A percentile compares a stretch with the other conserved stretches of the same genome.
Evolutionary conservation across 2,329 filamentous ascomycete genomes (phyloP).

Genomic region (Fusarium miscanthi): DNA sequence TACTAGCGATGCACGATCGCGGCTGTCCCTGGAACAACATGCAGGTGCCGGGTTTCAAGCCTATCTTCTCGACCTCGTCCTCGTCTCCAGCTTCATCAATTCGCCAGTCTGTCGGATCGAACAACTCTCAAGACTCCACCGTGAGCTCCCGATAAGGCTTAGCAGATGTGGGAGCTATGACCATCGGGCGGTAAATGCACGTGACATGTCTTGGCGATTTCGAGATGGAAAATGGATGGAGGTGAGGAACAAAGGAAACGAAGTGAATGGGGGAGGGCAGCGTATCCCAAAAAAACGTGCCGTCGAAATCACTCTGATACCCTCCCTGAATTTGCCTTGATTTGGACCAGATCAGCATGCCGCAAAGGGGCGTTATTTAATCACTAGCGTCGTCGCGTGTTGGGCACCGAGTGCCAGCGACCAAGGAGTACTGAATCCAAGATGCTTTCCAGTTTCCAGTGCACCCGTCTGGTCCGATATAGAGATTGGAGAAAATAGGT

Average conservation of each 20-base stretch:
- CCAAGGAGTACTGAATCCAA: conserved; percentile 10
- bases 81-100: conserved; percentile 11
- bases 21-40: conserved; percentile 33
- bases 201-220: conserved; percentile 41
- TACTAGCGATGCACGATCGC: conserved; percentile 31
- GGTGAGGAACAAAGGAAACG: conserved; percentile 1
- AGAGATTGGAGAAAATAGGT: background rate
- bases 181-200: conserved; percentile 36
- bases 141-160: conserved; percentile 42
- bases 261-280: conserved; percentile 13
- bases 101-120: conserved; percentile 21
- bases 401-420: conserved; percentile 30
- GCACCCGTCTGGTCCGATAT: background rate
- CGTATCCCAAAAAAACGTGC: conserved; percentile 1
- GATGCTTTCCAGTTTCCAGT: background rate
- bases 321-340: conserved; percentile 21
- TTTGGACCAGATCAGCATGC: conserved; percentile 32
- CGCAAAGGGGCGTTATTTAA: conserved; percentile 17
- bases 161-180: conserved; percentile 45
- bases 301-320: conserved; percentile 13
- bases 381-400: conserved; percentile 22
- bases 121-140: conserved; percentile 23
- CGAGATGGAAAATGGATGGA: background rate
- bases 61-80: conserved; percentile 5
- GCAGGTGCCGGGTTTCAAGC: conserved; percentile 36